A percentile compares a stretch with the other conserved stretches of the same genome.
Evolutionary conservation across 73 alveolate genomes (phyloP).

Genomic region (Tetrahymena borealis): DNA sequence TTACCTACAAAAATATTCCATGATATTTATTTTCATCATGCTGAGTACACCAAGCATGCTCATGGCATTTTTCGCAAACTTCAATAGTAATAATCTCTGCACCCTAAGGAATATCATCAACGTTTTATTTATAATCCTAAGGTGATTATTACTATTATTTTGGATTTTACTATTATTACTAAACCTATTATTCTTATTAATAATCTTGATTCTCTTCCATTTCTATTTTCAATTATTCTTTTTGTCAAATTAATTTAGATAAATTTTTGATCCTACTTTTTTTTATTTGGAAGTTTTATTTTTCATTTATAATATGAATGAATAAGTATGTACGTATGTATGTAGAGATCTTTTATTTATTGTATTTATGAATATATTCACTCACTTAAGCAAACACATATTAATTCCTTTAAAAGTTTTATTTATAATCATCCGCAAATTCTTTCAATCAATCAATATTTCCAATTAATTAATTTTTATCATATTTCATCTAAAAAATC

Average conservation of each 20-base stretch:
- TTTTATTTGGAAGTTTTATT: not conserved
- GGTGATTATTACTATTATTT: not conserved
- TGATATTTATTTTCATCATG: constrained; percentile 39
- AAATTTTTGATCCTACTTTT: not conserved
- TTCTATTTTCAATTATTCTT: not conserved
- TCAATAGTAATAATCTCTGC: constrained; percentile 24
- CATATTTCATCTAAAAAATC: not conserved
- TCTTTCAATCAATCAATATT: not conserved
- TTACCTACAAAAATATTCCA: not conserved
- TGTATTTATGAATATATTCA: not conserved
- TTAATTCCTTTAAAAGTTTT: not conserved
- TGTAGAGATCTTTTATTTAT: too few species aligned
- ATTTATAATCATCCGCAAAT: not conserved
- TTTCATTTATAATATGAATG: not conserved
- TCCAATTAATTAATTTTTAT: not conserved
- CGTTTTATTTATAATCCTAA: not conserved
- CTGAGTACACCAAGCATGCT: constrained; percentile 49
- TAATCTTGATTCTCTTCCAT: not conserved
- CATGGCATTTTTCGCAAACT: constrained; percentile 30
- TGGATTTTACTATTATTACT: not conserved
- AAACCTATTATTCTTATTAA: not conserved
- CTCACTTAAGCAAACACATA: not conserved
- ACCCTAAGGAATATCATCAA: not conserved
- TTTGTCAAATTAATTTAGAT: not conserved
- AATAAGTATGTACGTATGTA: not conserved